Evolutionary conservation across 2,329 filamentous ascomycete genomes (phyloP), one percentile per base, ranked within the genome.

Genomic region (Coniella lustricola): DNA sequence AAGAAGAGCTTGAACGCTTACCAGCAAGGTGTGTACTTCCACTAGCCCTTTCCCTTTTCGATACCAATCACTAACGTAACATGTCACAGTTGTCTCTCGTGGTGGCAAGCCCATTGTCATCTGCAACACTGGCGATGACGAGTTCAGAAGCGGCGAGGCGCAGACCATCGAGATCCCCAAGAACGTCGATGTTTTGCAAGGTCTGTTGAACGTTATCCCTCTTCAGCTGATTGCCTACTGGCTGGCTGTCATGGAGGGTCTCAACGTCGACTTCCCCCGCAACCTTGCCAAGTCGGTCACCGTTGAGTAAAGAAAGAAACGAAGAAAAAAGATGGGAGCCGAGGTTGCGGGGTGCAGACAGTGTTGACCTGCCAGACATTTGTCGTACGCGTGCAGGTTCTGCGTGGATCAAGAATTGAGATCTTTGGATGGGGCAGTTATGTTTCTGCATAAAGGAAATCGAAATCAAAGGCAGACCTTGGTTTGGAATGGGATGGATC

Each of bases 1-100:
- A 86, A 86, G 68, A 98, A 98, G 76, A 97, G 93, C n/a, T 78
- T 98, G 63, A 98, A 98, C 69, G 93, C 93, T 62, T 98, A 97
- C 71, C 93, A 98, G 74, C 93, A 98, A 77, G 84, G 85, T 87
- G 75, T 66, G 77, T 67, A 36, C 21, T 13, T n/a, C 35, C 32
- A 8, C 13, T 5, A 7, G 14, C 18, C 18, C 9, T 20, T 9
- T 21, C 12, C 3, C 7, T 2, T 13, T 3, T 18, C 25, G 1
- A 29, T 4, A 14, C 16, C 17, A 8, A 20, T 13, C 29, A 33
- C 49, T 51, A 29, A 49, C 35, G 20, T 20, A 3, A 16, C 33
- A 34, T 41, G 14, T 18, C 36, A 50, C 54, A 89, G 93, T 98
- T 63, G 91, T 95, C 76, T 93, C 93, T 59, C 91, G 93, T 67